A percentile compares a stretch with the other conserved stretches of the same genome.
Conservation (phyloP, 129 eudicot species). For the Arctium lappa region DNA sequence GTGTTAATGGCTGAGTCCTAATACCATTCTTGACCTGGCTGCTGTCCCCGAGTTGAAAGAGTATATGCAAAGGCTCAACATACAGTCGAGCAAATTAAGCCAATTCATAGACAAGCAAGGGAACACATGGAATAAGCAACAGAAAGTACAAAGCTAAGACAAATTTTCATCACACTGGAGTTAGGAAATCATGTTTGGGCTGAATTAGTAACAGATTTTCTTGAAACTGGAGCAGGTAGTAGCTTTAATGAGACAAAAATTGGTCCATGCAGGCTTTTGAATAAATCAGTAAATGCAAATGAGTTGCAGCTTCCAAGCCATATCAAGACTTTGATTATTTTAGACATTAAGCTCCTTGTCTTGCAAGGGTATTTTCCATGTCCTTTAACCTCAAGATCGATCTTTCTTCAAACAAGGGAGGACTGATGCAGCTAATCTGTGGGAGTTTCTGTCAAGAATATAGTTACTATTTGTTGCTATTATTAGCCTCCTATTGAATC, state of each 20-base stretch:
- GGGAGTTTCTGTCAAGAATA: background rate
- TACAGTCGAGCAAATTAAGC: background rate
- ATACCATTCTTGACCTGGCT: background rate
- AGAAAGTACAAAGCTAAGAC: background rate
- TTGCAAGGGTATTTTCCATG: background rate
- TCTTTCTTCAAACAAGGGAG: constrained; percentile 2
- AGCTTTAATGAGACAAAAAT: background rate
- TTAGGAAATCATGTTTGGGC: background rate
- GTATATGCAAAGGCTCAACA: background rate
- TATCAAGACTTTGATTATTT: background rate
- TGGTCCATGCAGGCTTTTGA: constrained; percentile 4
- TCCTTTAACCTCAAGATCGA: background rate
- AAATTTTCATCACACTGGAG: background rate
- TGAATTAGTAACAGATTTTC: background rate
- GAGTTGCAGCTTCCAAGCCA: constrained; percentile 4
- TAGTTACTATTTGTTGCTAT: background rate
- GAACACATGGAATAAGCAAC: background rate
- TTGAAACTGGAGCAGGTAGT: background rate
- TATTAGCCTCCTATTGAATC: background rate
- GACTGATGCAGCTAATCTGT: constrained; percentile 3
- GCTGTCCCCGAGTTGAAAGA: background rate
- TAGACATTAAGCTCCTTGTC: background rate
- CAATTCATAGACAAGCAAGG: background rate
- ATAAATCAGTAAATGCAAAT: background rate
- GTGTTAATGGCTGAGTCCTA: background rate